A percentile compares a stretch with the other conserved stretches of the same genome.
Evolutionary conservation across 1,139 yeast genomes (phyloP).

Genomic region (Sugiyamaella grinbergsii): DNA sequence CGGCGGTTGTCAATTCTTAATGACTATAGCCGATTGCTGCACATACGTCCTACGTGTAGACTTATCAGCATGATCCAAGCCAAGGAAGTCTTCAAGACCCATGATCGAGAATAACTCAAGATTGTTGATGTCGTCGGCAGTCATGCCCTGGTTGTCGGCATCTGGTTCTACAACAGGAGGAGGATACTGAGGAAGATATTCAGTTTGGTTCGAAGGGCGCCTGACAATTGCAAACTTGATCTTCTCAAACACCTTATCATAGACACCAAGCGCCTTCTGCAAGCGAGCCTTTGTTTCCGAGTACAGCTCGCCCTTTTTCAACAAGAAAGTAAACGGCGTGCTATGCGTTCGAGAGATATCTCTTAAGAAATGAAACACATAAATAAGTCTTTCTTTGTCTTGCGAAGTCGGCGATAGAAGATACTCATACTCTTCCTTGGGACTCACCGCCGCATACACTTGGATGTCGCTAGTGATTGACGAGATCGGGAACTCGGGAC

Average conservation of each 20-base stretch:
- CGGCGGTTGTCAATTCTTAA: slow-evolving; percentile 37
- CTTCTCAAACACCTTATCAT: slow-evolving; percentile 75
- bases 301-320: slow-evolving; percentile 58
- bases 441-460: slow-evolving; percentile 40
- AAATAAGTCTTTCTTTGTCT: slow-evolving; percentile 43
- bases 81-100: slow-evolving; percentile 56
- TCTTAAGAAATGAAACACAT: slow-evolving; percentile 75
- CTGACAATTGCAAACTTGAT: slow-evolving; percentile 58
- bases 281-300: slow-evolving; percentile 68
- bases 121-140: slow-evolving; percentile 36
- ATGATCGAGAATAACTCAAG: slow-evolving; percentile 59
- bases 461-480: slow-evolving; percentile 33
- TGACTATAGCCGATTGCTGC: slow-evolving; percentile 62
- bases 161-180: background rate
- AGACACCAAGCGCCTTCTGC: slow-evolving; percentile 68
- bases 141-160: background rate
- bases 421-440: slow-evolving; percentile 41
- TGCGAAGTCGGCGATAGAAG: slow-evolving; percentile 26
- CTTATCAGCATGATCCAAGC: slow-evolving; percentile 86
- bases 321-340: slow-evolving; percentile 77
- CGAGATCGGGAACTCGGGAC: slow-evolving; percentile 32
- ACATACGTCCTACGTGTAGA: slow-evolving; percentile 39
- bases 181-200: slow-evolving; percentile 44
- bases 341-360: slow-evolving; percentile 76
- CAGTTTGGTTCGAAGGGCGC: slow-evolving; percentile 38